Base-by-base conservation (phyloP, 225 moss, liverwort and hornwort species). In the Marchantia polymorpha region DNA sequence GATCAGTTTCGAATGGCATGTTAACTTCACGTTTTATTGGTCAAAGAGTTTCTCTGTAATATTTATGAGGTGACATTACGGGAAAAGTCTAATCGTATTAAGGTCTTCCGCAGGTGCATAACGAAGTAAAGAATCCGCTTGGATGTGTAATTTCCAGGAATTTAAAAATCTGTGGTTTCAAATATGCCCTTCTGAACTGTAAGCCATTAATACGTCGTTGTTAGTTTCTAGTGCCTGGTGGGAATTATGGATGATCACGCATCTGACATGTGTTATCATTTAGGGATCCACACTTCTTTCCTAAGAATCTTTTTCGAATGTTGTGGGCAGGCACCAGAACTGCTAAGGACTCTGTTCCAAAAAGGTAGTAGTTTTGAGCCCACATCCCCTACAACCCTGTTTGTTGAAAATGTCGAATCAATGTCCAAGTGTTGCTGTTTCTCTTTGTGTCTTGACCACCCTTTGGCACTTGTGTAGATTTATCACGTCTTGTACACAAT, bases 261-360 rank as follows among this genome's bases (percentile, higher is more conserved):
- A 16, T 61, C 6, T 61, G 61, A 8, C 9, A 10, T 61, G 61
- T 61, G 46, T 12, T 27, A 39, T 69, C 68, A 3, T 69, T 4
- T 69, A 14, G 20, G 49, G 30, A 70, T 12, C 48, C n/a, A 14
- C n/a, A 39, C 3, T n/a, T 39, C 5, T 70, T 70, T 9, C 70
- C 20, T n/a, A 47, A 39, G 56, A 66, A 74, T 65, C 29, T 22
- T 15, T 58, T 60, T 6, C 60, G 0, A 59, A 25, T 60, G 64
- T 82, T 49, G 15, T 81, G 46, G 52, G 83, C 83, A 96, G 96
- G 85, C 96, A 82, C 92, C 94, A 39, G 92, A 96, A 79, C 78
- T 96, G 10, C 73, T 92, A 55, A 81, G 81, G 73, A 76, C 86
- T 59, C 84, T 96, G 61, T 96, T 96, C 65, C 85, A 78, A 61